Evolutionary conservation across 306 rosid species (phyloP).

Genomic region (Quercus gilva): DNA sequence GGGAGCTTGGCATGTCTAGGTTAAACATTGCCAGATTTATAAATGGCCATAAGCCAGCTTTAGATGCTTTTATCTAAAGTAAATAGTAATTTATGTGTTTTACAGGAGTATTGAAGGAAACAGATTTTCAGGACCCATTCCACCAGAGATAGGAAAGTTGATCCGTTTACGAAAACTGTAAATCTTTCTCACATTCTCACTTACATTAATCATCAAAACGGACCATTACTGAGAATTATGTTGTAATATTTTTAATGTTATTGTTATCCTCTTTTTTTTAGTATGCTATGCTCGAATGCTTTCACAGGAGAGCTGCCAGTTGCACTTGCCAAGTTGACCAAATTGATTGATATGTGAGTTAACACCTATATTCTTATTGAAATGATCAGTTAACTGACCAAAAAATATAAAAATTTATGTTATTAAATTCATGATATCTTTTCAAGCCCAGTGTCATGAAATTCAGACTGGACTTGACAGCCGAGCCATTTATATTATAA

Average conservation of each 20-base stretch:
- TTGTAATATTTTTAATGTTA: conserved; percentile 22
- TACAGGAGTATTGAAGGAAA: conserved; percentile 94
- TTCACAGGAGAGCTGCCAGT: conserved; percentile 77
- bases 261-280: conserved; percentile 34
- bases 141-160: conserved; percentile 63
- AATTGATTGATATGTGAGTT: conserved; percentile 81
- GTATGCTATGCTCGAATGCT: conserved; percentile 66
- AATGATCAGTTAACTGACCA: background rate
- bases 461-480: background rate
- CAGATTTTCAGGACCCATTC: conserved; percentile 60
- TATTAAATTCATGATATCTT: conserved; percentile 3
- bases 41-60: conserved; percentile 8
- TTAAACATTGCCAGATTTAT: conserved; percentile 10
- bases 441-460: conserved; percentile 3
- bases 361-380: conserved; percentile 16
- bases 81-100: conserved; percentile 16
- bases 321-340: conserved; percentile 60
- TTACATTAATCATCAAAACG: background rate
- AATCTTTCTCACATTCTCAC: conserved; percentile 26
- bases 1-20: background rate
- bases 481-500: background rate
- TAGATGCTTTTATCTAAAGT: background rate
- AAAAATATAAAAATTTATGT: background rate
- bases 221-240: background rate
- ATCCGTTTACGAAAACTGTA: conserved; percentile 67